Percentiles rank a stretch among this genome's conserved stretches.
Conservation (phyloP, 495 filamentous ascomycete genomes). For the Hypoxylon crocopeplum region DNA sequence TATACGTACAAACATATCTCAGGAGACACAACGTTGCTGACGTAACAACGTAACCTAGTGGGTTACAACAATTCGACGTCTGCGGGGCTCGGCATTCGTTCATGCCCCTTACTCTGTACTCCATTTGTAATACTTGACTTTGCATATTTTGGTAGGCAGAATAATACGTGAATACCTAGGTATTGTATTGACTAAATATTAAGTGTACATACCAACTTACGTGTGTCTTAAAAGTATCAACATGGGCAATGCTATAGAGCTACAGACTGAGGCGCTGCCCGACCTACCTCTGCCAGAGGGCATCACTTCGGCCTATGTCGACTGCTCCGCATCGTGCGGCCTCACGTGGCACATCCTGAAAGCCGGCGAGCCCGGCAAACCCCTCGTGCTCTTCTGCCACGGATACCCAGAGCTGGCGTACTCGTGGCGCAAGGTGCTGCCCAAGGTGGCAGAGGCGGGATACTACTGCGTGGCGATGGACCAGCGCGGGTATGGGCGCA, state of each 20-base stretch:
- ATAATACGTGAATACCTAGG: no score
- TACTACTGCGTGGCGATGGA: conserved; percentile 72
- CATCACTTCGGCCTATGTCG: conserved; percentile 58
- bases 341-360: conserved; percentile 69
- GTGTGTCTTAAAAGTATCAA: background rate
- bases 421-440: conserved; percentile 71
- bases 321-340: conserved; percentile 51
- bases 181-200: no score
- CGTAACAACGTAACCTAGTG: no score
- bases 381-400: conserved; percentile 68
- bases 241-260: conserved; percentile 7
- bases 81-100: background rate
- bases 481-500: conserved; percentile 73
- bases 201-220: no score
- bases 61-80: no score
- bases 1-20: no score
- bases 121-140: no score
- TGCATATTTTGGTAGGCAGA: no score
- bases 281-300: conserved; percentile 62
- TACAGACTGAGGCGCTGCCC: conserved; percentile 29
- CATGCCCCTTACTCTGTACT: no score
- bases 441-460: conserved; percentile 59
- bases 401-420: conserved; percentile 74
- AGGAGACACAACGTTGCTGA: no score
- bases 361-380: conserved; percentile 56